Base-by-base conservation (phyloP, 805 yeast genomes). In the Saccharomycodes ludwigii region DNA sequence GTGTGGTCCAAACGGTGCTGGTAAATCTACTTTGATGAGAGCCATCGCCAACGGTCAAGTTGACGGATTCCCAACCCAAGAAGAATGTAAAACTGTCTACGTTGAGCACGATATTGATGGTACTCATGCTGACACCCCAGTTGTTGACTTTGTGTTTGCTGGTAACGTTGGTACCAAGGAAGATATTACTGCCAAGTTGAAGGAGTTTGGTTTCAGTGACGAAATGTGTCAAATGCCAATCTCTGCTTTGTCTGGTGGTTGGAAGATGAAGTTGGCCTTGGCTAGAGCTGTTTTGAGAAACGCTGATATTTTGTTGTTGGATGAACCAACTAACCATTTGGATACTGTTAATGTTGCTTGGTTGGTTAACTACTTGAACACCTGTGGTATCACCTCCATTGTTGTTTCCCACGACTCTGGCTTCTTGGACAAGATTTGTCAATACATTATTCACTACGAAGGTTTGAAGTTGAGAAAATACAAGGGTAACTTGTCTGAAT, bases 281-380 rank as follows among this genome's bases (percentile, higher is more conserved):
- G 97, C 98, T 54, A 84, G 96, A 71, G 98, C 98, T 59, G 96
- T 88, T 58, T 77, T 88, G 69, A 83, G 82, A 76, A 86, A 86
- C 69, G 97, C 98, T 58, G 94, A 83, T 67, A 91, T 88, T 61
- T 73, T 88, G 66, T 73, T 88, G 67, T 79, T 88, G 65, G 98
- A 88, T 74, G 98, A 88, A 76, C 98, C 98, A 71, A 88, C 98
- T 61, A 88, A 88, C 82, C 98, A 91, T 75, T 82, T 91, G 81
- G 98, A 91, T 72, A 86, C 95, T 56, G 96, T 86, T 56, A 91
- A 91, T 71, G 98, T 91, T 59, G 95, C 95, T 60, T 91, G 98
- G 98, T 79, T 91, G 69, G 95, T 83, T 66, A 81, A 91, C 93
- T 91, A 91, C 94, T 76, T 91, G 70, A 74, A 78, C 68, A 85